These are phyloP conservation scores for Fusarium sp. DNA, from an alignment of 2,329 filamentous ascomycete species.

Conservation along the genomic window DNA sequence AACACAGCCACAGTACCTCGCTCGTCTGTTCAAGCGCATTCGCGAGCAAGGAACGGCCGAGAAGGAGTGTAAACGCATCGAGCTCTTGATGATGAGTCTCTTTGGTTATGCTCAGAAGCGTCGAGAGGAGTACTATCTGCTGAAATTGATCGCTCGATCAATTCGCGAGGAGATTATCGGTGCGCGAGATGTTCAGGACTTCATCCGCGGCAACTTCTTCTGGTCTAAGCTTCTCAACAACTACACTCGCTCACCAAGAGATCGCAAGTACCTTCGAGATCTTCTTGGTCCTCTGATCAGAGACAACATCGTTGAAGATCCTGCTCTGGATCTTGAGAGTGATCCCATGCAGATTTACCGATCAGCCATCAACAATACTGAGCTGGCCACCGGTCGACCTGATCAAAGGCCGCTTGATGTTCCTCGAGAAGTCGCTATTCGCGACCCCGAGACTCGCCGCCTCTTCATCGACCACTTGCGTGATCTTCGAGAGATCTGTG, in stretches of 20 bases:
- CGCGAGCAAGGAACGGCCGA: slow-evolving; percentile 86
- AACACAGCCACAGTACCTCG: slow-evolving; percentile 94
- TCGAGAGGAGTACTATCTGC: slow-evolving; percentile 93
- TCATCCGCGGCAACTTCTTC: slow-evolving; percentile 89
- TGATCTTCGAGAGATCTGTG: slow-evolving; percentile 91
- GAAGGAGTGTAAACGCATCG: slow-evolving; percentile 91
- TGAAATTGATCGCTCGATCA: slow-evolving; percentile 86
- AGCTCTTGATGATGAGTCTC: slow-evolving; percentile 93
- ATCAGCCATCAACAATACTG: slow-evolving; percentile 95
- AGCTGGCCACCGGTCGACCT: slow-evolving; percentile 87
- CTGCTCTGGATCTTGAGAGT: slow-evolving; percentile 90
- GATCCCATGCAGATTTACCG: slow-evolving; percentile 98
- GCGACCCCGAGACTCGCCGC: slow-evolving; percentile 89
- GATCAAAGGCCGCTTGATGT: slow-evolving; percentile 86
- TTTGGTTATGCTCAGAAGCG: slow-evolving; percentile 98
- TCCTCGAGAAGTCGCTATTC: slow-evolving; percentile 91
- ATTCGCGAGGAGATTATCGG: slow-evolving; percentile 86
- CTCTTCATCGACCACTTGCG: slow-evolving; percentile 95
- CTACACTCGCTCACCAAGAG: slow-evolving; percentile 89
- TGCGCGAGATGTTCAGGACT: slow-evolving; percentile 80
- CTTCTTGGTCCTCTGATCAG: slow-evolving; percentile 85
- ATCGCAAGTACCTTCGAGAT: slow-evolving; percentile 91
- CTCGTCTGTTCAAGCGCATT: slow-evolving; percentile 84
- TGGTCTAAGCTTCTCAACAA: slow-evolving; percentile 87
- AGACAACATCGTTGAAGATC: slow-evolving; percentile 92